Conservation (phyloP, 2,329 filamentous ascomycete genomes). For the Emergomyces pasteurianus region DNA sequence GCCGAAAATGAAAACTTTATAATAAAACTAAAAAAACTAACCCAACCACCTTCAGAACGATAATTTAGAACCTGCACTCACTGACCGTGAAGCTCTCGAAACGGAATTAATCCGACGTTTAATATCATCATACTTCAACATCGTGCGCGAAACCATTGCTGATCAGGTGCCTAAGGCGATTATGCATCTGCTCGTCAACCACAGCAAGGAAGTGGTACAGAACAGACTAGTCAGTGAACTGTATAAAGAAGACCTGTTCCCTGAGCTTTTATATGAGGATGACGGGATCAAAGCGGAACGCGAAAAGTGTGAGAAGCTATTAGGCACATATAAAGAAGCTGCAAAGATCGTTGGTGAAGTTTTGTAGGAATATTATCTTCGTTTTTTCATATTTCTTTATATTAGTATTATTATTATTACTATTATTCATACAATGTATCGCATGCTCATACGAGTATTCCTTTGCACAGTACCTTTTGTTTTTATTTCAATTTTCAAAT, state of each 20-base stretch:
- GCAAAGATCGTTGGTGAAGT: constrained; percentile 98
- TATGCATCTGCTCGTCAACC: constrained; percentile 97
- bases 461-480: background rate
- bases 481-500: background rate
- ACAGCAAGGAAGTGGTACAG: constrained; percentile 95
- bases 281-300: constrained; percentile 94
- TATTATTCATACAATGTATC: background rate
- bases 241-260: constrained; percentile 83
- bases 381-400: constrained; percentile 1
- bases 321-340: constrained; percentile 92
- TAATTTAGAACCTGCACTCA: constrained; percentile 68
- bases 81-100: constrained; percentile 91
- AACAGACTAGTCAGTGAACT: constrained; percentile 91
- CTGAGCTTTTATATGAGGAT: constrained; percentile 92
- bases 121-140: constrained; percentile 98
- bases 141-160: constrained; percentile 94
- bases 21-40: background rate
- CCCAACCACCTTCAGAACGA: constrained; percentile 22
- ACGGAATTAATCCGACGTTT: constrained; percentile 93
- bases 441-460: background rate
- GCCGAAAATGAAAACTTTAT: constrained; percentile 1
- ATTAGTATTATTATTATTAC: background rate
- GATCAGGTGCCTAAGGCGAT: constrained; percentile 98
- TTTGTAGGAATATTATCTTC: constrained; percentile 40
- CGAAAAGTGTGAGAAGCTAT: constrained; percentile 94